A percentile compares a stretch with the other conserved stretches of the same genome.
These are phyloP conservation scores for Coemansia sp. DNA, from an alignment of 192 early-diverging fungal genomes.

Conservation along the genomic window DNA sequence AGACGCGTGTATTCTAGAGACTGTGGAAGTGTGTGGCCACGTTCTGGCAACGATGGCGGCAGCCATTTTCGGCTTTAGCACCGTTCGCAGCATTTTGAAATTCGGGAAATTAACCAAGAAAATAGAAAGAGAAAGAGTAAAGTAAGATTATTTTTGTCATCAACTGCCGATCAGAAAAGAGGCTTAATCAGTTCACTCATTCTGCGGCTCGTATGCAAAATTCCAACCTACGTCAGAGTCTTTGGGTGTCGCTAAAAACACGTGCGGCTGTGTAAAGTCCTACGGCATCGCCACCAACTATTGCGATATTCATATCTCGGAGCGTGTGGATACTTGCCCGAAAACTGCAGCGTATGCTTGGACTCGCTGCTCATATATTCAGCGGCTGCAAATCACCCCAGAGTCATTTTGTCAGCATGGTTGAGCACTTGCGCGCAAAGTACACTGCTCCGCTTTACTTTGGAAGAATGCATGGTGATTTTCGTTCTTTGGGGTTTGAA, in stretches of 20 bases:
- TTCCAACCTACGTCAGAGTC: too few relatives aligned
- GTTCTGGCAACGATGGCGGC: neutral
- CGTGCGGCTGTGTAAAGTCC: constrained; percentile 91
- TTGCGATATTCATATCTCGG: constrained; percentile 53
- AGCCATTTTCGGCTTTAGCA: neutral
- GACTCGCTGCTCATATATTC: neutral
- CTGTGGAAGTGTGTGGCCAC: too few relatives aligned
- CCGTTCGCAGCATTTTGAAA: neutral
- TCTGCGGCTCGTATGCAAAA: too few relatives aligned
- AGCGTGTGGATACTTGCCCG: neutral
- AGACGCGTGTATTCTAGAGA: neutral
- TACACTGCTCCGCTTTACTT: too few relatives aligned
- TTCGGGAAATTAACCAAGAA: neutral
- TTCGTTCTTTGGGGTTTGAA: too few relatives aligned
- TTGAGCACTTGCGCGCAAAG: too few relatives aligned
- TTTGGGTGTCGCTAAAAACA: too few relatives aligned
- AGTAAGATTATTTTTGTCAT: too few relatives aligned
- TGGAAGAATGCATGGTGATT: too few relatives aligned
- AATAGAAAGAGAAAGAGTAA: neutral
- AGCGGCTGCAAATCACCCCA: neutral
- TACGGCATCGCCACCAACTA: constrained; percentile 80
- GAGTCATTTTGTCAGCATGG: too few relatives aligned
- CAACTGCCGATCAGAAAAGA: too few relatives aligned
- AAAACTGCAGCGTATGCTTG: neutral
- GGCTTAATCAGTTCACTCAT: too few relatives aligned